These are phyloP conservation scores for Glycine soja DNA, from an alignment of 306 rosid species.

Conservation along the genomic window DNA sequence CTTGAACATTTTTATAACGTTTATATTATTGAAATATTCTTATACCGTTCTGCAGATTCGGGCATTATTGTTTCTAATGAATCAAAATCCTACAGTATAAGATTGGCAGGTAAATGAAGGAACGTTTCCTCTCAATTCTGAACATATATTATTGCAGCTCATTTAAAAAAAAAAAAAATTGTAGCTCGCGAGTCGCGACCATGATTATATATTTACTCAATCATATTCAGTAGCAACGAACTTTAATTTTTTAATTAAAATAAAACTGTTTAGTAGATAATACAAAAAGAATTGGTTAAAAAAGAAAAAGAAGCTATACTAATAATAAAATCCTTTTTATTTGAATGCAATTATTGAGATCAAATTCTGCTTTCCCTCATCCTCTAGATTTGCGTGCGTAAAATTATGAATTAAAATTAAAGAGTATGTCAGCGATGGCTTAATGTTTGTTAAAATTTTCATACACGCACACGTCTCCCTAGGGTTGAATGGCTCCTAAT, in stretches of 20 bases:
- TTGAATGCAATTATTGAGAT: constrained; percentile 6
- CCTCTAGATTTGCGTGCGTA: neutral
- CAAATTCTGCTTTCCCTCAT: neutral
- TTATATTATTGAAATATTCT: constrained; percentile 21
- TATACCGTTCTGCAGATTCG: constrained; percentile 24
- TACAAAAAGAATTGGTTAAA: neutral
- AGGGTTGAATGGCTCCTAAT: constrained; percentile 1
- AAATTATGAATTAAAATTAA: neutral
- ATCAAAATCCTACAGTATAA: neutral
- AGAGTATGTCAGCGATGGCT: neutral
- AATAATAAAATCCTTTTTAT: neutral
- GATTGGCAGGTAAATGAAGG: constrained; percentile 2
- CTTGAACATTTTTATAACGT: constrained; percentile 17
- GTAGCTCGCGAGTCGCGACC: neutral
- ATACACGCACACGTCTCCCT: neutral
- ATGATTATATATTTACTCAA: neutral
- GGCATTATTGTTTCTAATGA: constrained; percentile 25
- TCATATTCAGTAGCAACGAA: neutral
- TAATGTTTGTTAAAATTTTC: neutral
- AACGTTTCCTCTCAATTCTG: constrained; percentile 25
- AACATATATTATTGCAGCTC: neutral
- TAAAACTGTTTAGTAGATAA: neutral
- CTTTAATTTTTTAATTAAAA: neutral
- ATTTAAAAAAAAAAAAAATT: neutral
- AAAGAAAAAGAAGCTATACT: neutral